Evolutionary conservation across 768 basidiomycete genomes (phyloP), one percentile per base, ranked within the genome.

Genomic region (Mycena crocata): DNA sequence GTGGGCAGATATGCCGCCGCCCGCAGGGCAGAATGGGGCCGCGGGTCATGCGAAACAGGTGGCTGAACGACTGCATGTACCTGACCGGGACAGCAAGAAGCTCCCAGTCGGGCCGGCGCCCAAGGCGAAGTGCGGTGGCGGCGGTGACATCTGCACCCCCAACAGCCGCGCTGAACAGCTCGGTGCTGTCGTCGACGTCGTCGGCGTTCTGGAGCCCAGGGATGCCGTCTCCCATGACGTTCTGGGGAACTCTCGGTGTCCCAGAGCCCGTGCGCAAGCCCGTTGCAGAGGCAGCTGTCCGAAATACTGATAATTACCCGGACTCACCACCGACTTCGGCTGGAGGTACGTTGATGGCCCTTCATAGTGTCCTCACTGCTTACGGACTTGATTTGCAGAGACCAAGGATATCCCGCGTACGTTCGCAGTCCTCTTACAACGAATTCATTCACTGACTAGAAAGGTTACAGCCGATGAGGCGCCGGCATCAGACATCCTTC

Each of bases 1-100:
- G 92, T 95, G 93, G 91, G 94, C 93, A 14, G 93, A 94, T 74
- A 80, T 91, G 63, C 84, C 90, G 45, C 90, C 92, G 1, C 88
- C 92, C 23, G 79, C 74, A 1, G 77, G 81, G 37, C 79, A 75
- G 52, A 78, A 73, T 19, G 77, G 85, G 59, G 71, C 80, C n/a
- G 78, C 77, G 35, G 82, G 83, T 66, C 80, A 77, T 19, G 80
- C 75, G 15, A 79, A 83, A 40, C 80, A 72, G 63, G 78, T 87
- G 34, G 86, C 86, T 2, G 83, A 85, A 15, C 80, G 82, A 24
- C 70, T 87, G 52, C 82, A 86, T 67, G 77, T 86, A 15, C 82
- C 82, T 14, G 78, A 77, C 62, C 75, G 71, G 21, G n/a, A n/a
- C n/a, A 76, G 80, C 14, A 76, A 69, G 39, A 77, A 79, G 14